These are phyloP conservation scores for Gentiana macrophylla DNA, from an alignment of 257 asterid genomes.

Conservation along the genomic window DNA sequence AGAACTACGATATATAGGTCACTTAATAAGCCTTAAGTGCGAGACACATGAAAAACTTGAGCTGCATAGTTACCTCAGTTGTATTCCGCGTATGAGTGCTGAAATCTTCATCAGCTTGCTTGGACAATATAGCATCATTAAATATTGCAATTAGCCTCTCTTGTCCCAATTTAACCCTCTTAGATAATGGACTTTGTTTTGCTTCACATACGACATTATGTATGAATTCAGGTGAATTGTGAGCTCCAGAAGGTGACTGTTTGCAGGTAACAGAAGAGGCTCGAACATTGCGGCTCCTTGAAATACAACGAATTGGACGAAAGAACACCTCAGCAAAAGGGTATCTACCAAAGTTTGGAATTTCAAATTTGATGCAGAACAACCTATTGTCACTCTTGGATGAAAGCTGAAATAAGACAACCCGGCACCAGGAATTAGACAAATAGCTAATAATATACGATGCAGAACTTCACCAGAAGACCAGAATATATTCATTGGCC, in stretches of 20 bases:
- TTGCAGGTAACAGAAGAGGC: conserved; percentile 35
- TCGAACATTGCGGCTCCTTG: conserved; percentile 50
- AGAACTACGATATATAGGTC: too few relatives aligned
- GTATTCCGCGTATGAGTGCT: conserved; percentile 34
- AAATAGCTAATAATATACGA: too few relatives aligned
- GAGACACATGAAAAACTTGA: background rate
- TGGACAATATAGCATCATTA: conserved; percentile 20
- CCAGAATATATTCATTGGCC: too few relatives aligned
- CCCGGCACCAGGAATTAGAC: too few relatives aligned
- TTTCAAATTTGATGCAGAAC: conserved; percentile 54
- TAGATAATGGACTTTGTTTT: conserved; percentile 70
- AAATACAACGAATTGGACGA: conserved; percentile 67
- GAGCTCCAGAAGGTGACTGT: conserved; percentile 36
- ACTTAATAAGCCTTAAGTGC: too few relatives aligned
- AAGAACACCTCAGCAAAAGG: conserved; percentile 53
- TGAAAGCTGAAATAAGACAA: conserved; percentile 54
- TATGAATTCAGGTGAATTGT: conserved; percentile 44
- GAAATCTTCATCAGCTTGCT: conserved; percentile 30
- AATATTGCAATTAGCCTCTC: conserved; percentile 31
- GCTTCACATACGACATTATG: conserved; percentile 68
- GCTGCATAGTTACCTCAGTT: conserved; percentile 34
- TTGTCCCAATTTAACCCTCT: conserved; percentile 78
- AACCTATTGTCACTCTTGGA: conserved; percentile 81
- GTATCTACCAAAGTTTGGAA: conserved; percentile 37
- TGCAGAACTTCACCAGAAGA: too few relatives aligned